A percentile compares a stretch with the other conserved stretches of the same genome.
phyloP scores from a whole-genome alignment of 2,329 filamentous ascomycete genomes.

The Talaromyces sp. region DNA sequence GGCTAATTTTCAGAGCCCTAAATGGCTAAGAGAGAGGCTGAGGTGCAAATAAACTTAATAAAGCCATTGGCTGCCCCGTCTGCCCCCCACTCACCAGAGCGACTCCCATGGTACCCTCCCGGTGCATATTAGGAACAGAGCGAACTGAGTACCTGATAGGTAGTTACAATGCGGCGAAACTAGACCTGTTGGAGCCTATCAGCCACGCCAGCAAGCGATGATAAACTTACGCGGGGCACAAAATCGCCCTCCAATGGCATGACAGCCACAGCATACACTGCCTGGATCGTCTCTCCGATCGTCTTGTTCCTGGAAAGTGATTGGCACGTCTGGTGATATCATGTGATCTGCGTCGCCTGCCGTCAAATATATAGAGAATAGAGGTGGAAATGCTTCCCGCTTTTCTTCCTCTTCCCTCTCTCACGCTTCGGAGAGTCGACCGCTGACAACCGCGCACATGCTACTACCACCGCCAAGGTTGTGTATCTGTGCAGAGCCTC shows the following conservation, averaged over 20 bases:
- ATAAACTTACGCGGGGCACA: conserved; percentile 1
- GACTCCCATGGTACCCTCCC: background rate
- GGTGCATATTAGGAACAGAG: background rate
- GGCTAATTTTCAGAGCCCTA: background rate
- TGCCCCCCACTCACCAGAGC: background rate
- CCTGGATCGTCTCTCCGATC: background rate
- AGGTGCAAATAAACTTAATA: background rate
- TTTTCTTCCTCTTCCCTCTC: conserved; percentile 33
- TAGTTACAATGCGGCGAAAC: background rate
- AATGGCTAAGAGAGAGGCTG: background rate
- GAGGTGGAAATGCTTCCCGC: background rate
- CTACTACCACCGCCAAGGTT: conserved; percentile 22
- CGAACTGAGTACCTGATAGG: conserved; percentile 1
- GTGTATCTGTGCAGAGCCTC: conserved; percentile 17
- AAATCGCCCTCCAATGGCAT: background rate
- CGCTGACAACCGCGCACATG: conserved; percentile 30
- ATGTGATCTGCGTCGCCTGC: conserved; percentile 7
- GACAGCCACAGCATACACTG: background rate
- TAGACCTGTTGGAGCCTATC: conserved; percentile 1
- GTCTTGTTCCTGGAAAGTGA: background rate
- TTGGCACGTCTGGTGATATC: background rate
- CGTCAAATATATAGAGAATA: background rate
- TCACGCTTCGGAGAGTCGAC: conserved; percentile 46
- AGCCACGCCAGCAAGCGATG: background rate
- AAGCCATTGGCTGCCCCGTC: conserved; percentile 3